phyloP scores from a whole-genome alignment of 768 basidiomycete species.

The Leccinum aurantiacum region DNA sequence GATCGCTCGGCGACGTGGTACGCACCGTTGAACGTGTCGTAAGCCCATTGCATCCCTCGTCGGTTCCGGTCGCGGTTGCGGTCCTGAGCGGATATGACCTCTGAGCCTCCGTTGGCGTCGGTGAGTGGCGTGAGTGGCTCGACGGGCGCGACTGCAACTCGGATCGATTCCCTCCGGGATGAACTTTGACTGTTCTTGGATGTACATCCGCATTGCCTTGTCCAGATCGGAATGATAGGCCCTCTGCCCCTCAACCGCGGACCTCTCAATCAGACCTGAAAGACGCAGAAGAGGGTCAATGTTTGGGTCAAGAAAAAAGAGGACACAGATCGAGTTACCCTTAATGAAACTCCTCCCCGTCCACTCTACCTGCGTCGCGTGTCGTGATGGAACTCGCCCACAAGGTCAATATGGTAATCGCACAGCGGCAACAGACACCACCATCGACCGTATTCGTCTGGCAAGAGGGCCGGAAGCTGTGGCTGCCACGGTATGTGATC shows the following conservation, averaged over 20 bases:
- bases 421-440: slow-evolving; percentile 48
- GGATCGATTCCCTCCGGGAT: slow-evolving; percentile 76
- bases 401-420: slow-evolving; percentile 47
- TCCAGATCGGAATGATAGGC: slow-evolving; percentile 82
- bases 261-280: slow-evolving; percentile 89
- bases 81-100: slow-evolving; percentile 10
- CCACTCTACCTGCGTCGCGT: slow-evolving; percentile 89
- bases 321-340: slow-evolving; percentile 44
- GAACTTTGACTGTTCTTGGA: slow-evolving; percentile 89
- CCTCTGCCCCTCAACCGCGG: slow-evolving; percentile 90
- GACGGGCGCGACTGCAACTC: slow-evolving; percentile 47
- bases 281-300: slow-evolving; percentile 4
- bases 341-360: slow-evolving; percentile 96
- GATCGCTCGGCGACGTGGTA: slow-evolving; percentile 69
- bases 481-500: slow-evolving; percentile 39
- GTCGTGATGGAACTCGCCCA: slow-evolving; percentile 85
- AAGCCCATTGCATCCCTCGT: slow-evolving; percentile 83
- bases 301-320: neutral
- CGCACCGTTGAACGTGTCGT: slow-evolving; percentile 81
- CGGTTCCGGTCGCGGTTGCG: slow-evolving; percentile 69
- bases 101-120: slow-evolving; percentile 12
- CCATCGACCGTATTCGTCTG: slow-evolving; percentile 50
- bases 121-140: slow-evolving; percentile 35
- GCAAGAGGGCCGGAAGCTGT: slow-evolving; percentile 39
- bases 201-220: slow-evolving; percentile 82